Conservation (phyloP, 2,329 filamentous ascomycete genomes). For the Beauveria rudraprayagi region DNA sequence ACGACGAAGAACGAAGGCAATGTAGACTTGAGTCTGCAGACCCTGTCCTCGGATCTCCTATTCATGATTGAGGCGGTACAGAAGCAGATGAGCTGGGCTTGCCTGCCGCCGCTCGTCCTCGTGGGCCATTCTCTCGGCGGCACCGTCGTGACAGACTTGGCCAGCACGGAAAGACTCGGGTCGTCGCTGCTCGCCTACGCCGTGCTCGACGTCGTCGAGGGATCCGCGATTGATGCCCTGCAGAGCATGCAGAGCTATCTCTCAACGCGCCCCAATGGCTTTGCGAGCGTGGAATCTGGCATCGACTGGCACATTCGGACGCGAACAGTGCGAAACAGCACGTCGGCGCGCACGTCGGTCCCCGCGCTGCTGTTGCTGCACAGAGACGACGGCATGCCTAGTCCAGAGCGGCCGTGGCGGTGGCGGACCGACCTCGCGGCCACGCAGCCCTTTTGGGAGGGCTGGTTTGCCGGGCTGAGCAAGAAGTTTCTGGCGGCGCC, state of each 20-base stretch:
- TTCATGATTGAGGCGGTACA: constrained; percentile 61
- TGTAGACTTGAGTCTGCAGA: constrained; percentile 63
- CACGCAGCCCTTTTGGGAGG: constrained; percentile 88
- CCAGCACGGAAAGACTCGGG: constrained; percentile 58
- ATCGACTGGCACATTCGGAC: constrained; percentile 93
- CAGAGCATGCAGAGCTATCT: constrained; percentile 92
- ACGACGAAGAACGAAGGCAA: constrained; percentile 32
- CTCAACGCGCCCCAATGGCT: constrained; percentile 68
- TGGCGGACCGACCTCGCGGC: constrained; percentile 81
- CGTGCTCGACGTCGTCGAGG: constrained; percentile 91
- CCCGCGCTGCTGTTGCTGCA: constrained; percentile 51
- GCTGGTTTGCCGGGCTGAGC: constrained; percentile 85
- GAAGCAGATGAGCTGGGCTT: constrained; percentile 61
- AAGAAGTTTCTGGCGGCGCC: constrained; percentile 75
- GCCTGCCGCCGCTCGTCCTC: constrained; percentile 67
- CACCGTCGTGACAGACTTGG: constrained; percentile 80
- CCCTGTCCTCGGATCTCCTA: constrained; percentile 65
- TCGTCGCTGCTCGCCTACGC: constrained; percentile 70
- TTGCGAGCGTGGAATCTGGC: constrained; percentile 67
- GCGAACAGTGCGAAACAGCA: constrained; percentile 73
- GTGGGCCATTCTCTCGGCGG: constrained; percentile 92
- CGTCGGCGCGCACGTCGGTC: constrained; percentile 81
- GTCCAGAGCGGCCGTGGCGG: constrained; percentile 50
- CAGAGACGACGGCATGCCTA: constrained; percentile 15
- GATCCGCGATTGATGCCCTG: constrained; percentile 89